Conservation (phyloP, 306 rosid genomes). For the Alnus rubra region DNA sequence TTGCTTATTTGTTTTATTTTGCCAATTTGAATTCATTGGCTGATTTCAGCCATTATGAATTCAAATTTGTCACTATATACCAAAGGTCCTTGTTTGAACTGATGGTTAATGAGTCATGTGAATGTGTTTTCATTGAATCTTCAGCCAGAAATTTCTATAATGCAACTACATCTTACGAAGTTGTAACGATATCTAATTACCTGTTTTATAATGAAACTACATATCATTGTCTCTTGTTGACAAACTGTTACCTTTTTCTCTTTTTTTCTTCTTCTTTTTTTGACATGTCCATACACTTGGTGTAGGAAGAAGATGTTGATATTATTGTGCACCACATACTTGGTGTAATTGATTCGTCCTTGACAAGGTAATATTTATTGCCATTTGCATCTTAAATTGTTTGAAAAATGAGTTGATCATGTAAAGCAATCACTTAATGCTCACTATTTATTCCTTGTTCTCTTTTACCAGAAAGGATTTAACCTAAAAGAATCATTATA, state of each 20-base stretch:
- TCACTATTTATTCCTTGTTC: not conserved
- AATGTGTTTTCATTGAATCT: not conserved
- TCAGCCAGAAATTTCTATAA: not conserved
- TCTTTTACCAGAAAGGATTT: not conserved
- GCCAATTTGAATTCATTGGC: not conserved
- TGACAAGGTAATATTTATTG: conserved; percentile 41
- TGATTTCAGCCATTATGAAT: not conserved
- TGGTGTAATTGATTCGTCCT: conserved; percentile 52
- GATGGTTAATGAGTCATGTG: not conserved
- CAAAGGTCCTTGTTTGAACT: not conserved
- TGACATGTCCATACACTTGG: not conserved
- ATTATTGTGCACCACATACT: conserved; percentile 73
- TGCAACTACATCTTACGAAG: not conserved
- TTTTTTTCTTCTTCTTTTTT: too few relatives aligned
- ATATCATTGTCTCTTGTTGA: conserved; percentile 18
- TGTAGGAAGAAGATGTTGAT: conserved; percentile 86
- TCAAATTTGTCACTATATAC: not conserved
- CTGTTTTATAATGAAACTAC: not conserved
- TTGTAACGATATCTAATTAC: not conserved
- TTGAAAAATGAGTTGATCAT: conserved; percentile 8
- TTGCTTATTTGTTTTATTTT: not conserved
- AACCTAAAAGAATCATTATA: not conserved
- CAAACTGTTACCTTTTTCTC: conserved; percentile 6
- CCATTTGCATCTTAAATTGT: conserved; percentile 20
- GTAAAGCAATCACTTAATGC: not conserved